These are phyloP conservation scores for Aspergillus brasiliensis DNA, from an alignment of 2,329 filamentous ascomycete species.

Conservation along the genomic window DNA sequence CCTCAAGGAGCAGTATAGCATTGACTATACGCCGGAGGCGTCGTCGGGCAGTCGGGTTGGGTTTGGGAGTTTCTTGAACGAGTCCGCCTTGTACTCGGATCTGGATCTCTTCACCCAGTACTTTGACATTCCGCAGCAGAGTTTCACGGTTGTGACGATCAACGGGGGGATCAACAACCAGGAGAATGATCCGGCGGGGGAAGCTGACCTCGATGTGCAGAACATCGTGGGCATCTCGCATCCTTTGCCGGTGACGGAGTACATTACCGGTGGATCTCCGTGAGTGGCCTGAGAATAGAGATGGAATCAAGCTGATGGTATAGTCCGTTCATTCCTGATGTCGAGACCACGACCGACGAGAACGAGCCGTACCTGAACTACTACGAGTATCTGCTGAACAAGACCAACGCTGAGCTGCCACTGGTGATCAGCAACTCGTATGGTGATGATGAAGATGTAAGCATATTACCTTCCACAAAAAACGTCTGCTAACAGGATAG, in stretches of 20 bases:
- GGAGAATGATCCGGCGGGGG: constrained; percentile 46
- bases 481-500: constrained; percentile 36
- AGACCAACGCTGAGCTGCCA: constrained; percentile 54
- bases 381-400: constrained; percentile 59
- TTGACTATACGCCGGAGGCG: constrained; percentile 49
- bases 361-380: constrained; percentile 71
- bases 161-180: constrained; percentile 48
- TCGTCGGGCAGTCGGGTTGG: constrained; percentile 52
- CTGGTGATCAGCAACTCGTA: constrained; percentile 67
- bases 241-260: constrained; percentile 51
- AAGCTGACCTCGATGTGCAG: constrained; percentile 64
- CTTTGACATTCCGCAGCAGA: constrained; percentile 47
- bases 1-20: constrained; percentile 53
- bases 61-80: constrained; percentile 56
- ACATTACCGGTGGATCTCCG: constrained; percentile 9
- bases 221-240: constrained; percentile 58
- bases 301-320: background rate
- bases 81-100: constrained; percentile 53
- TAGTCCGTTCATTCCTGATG: constrained; percentile 53
- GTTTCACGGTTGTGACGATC: constrained; percentile 36
- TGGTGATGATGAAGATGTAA: constrained; percentile 60
- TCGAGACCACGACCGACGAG: constrained; percentile 45
- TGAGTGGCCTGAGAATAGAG: background rate
- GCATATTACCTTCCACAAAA: background rate
- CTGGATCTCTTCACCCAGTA: constrained; percentile 45